These are phyloP conservation scores for Cicer judaicum DNA, from an alignment of 306 rosid species.

Conservation along the genomic window DNA sequence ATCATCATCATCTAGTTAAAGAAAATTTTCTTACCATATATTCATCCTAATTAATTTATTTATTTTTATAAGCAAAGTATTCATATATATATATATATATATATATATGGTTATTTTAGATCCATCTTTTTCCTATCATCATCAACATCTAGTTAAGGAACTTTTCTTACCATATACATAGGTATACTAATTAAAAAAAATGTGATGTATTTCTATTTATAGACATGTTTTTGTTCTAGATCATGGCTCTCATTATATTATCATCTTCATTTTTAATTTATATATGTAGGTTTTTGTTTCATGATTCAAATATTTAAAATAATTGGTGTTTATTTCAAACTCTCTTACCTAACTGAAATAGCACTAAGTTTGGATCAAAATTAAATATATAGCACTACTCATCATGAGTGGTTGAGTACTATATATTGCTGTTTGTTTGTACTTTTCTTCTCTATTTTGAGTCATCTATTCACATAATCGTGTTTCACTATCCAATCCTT, in stretches of 20 bases:
- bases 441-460: slow-evolving; percentile 21
- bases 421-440: slow-evolving; percentile 6
- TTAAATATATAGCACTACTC: not conserved
- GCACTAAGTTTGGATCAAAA: not conserved
- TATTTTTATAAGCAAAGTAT: not conserved
- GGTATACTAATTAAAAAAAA: not conserved
- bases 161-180: not conserved
- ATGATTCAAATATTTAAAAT: no score
- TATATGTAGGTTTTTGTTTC: not conserved
- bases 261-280: not conserved
- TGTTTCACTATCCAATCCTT: slow-evolving; percentile 25
- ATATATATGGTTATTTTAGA: no score
- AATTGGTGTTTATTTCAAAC: no score
- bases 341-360: not conserved
- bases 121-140: not conserved
- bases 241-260: not conserved
- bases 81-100: not conserved
- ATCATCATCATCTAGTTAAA: not conserved
- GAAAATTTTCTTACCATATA: not conserved
- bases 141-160: slow-evolving; percentile 2
- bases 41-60: not conserved
- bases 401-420: not conserved
- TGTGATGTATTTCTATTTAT: not conserved
- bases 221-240: not conserved
- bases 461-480: slow-evolving; percentile 21